Evolutionary conservation across 345 rosid species (phyloP), one percentile per base, ranked within the genome.

Genomic region (Lepidium africanum): DNA sequence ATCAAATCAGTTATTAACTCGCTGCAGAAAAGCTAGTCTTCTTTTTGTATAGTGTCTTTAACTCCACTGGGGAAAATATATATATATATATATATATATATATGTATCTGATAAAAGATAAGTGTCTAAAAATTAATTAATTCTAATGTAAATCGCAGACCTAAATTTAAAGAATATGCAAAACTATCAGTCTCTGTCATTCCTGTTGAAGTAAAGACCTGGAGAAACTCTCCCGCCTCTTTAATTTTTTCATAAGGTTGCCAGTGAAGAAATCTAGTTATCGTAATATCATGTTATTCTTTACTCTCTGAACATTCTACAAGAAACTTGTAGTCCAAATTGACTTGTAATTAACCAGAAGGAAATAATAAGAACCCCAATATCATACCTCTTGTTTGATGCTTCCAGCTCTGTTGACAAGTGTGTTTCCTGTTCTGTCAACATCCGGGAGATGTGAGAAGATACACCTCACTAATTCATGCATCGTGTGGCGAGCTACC

Each of bases 401-500:
- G 64, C 79, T 53, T 77, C 75, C 76, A 62, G 78, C 80, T 81
- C 96, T 86, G 83, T 87, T 89, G 70, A 85, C 90, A 79, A 91
- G 80, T 3, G 87, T 86, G 62, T 37, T 78, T 41, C 89, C 95
- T 21, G 97, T 82, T 81, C 82, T 81, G 65, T 83, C 96, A 75
- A 89, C 83, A 50, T 89, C 81, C 17, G 87, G 85, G 72, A 94
- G 97, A 80, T 91, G 99, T 25, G 84, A 81, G 82, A 94, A 91
- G 72, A 94, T 87, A 76, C 96, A 83, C 82, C 95, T 83, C 39
- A 94, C 86, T 66, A 94, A 82, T 79, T 91, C 99, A 55, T 85
- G 88, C 97, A 94, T 89, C 10, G 97, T 86, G 74, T 87, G 89
- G 53, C 97, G 97, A 78, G 99, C 97, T 58, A 91, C 83, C 67